Conservation (phyloP, 2,329 filamentous ascomycete genomes). For the Trichoderma koningii region DNA sequence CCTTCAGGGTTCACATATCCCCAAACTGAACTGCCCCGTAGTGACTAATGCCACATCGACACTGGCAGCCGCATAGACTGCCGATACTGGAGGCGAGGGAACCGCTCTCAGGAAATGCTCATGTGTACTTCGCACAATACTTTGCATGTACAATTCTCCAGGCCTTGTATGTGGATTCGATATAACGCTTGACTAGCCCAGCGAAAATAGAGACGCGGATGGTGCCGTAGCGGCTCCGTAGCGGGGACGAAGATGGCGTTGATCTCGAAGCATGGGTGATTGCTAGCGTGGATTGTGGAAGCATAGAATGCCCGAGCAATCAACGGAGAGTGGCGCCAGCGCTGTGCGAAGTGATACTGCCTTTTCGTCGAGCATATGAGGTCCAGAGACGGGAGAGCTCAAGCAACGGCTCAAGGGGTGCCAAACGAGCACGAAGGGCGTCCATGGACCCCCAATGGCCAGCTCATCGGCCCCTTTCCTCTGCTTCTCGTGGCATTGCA, state of each 20-base stretch:
- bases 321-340: not conserved
- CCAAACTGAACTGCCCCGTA: not conserved
- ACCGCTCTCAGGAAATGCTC: not conserved
- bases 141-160: not conserved
- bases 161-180: constrained; percentile 2
- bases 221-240: constrained; percentile 21
- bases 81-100: not conserved
- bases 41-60: not conserved
- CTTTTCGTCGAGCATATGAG: not conserved
- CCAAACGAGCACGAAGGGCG: not conserved
- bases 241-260: constrained; percentile 7
- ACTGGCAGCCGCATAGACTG: not conserved
- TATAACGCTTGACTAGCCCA: not conserved
- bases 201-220: constrained; percentile 9
- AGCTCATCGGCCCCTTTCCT: not conserved
- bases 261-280: not conserved
- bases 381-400: not conserved
- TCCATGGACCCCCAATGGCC: not conserved
- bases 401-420: not conserved
- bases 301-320: not conserved
- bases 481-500: constrained; percentile 10
- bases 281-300: not conserved
- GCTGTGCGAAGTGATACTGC: constrained; percentile 6
- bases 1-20: not conserved
- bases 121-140: not conserved